phyloP scores from a whole-genome alignment of 169 alveolate genomes.

The Eimeria acervulina region DNA sequence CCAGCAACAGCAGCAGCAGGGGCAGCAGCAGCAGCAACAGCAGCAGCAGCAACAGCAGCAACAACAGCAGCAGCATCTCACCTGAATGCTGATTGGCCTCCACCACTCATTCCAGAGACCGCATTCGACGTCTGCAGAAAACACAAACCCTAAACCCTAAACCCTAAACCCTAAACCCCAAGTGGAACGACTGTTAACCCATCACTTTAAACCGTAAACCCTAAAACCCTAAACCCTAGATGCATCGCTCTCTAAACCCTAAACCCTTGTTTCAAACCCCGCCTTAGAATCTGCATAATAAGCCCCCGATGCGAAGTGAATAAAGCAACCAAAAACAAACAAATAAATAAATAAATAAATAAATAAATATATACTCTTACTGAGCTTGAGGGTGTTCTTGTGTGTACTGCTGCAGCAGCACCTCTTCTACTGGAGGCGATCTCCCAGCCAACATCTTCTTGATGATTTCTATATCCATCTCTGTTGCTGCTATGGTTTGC shows the following conservation, averaged over 20 bases:
- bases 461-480: not conserved
- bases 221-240: not conserved
- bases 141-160: slow-evolving; percentile 10
- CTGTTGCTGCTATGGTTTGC: slow-evolving; percentile 42
- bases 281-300: not conserved
- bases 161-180: slow-evolving; percentile 12
- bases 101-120: not conserved
- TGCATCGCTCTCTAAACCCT: not conserved
- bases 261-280: not conserved
- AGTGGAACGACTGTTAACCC: not conserved
- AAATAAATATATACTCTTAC: not conserved
- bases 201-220: not conserved
- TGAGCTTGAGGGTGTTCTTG: not conserved
- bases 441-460: slow-evolving; percentile 74
- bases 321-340: too few relatives aligned
- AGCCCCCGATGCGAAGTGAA: not conserved
- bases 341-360: not conserved
- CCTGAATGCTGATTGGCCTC: slow-evolving; percentile 48
- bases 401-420: not conserved
- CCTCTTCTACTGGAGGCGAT: slow-evolving; percentile 52
- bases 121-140: not conserved
- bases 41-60: not conserved
- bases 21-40: not conserved
- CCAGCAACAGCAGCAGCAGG: not conserved
- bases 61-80: slow-evolving; percentile 15